Percentiles rank a stretch among this genome's conserved stretches.
phyloP scores from a whole-genome alignment of 1,139 yeast genomes.

The Lodderomyces theae region DNA sequence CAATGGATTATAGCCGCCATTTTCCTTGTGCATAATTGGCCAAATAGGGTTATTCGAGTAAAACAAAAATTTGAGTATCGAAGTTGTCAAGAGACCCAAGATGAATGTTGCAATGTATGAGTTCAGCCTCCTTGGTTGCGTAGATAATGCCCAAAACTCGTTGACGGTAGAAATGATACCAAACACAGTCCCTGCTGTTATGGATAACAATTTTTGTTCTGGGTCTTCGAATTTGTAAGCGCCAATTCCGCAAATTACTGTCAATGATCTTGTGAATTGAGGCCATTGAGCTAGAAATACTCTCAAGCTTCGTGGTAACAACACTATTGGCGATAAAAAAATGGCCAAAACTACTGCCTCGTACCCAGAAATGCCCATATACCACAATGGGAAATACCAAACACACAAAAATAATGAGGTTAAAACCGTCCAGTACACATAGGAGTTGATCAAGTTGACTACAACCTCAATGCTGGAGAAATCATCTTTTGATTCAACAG shows the following conservation, averaged over 20 bases:
- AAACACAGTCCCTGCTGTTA: constrained; percentile 66
- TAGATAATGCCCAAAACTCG: constrained; percentile 46
- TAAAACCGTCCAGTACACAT: constrained; percentile 78
- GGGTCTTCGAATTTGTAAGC: constrained; percentile 70
- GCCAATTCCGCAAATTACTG: constrained; percentile 71
- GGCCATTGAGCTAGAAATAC: constrained; percentile 39
- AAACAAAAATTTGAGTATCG: constrained; percentile 69
- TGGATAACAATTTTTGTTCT: constrained; percentile 59
- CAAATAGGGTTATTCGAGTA: constrained; percentile 92
- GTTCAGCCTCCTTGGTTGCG: constrained; percentile 41
- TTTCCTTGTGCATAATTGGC: constrained; percentile 86
- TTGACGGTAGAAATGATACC: constrained; percentile 60
- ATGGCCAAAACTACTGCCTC: constrained; percentile 65
- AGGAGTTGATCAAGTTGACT: constrained; percentile 54
- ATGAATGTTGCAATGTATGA: constrained; percentile 62
- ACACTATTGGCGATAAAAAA: constrained; percentile 56
- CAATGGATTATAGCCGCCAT: constrained; percentile 80
- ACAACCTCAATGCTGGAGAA: constrained; percentile 41
- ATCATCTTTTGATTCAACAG: constrained; percentile 17
- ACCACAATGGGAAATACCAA: constrained; percentile 98
- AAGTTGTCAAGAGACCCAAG: constrained; percentile 70
- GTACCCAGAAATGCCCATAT: constrained; percentile 95
- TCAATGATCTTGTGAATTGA: constrained; percentile 47
- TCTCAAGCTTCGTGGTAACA: constrained; percentile 54
- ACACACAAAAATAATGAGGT: constrained; percentile 82